These are phyloP conservation scores for Panicum hallii DNA, from an alignment of 202 grass and related monocot species.

Conservation along the genomic window DNA sequence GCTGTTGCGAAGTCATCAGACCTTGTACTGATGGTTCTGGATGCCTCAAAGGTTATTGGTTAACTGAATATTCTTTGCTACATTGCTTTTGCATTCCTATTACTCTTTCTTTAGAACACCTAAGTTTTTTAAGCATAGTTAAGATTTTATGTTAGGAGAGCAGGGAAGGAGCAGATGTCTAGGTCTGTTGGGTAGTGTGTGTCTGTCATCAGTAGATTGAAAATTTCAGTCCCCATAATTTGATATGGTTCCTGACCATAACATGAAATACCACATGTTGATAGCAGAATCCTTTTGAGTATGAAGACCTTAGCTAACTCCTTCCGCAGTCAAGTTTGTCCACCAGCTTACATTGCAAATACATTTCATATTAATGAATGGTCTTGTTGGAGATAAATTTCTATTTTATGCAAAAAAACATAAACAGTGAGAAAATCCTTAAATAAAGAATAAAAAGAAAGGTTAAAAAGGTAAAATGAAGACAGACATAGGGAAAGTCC, in stretches of 20 bases:
- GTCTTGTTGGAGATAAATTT: slow-evolving; percentile 3
- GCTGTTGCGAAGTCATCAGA: slow-evolving; percentile 99
- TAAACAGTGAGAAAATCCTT: background rate
- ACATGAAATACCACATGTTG: slow-evolving; percentile 15
- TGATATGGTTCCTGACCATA: slow-evolving; percentile 18
- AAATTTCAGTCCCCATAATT: background rate
- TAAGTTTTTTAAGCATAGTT: slow-evolving; percentile 3
- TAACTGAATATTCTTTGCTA: slow-evolving; percentile 32
- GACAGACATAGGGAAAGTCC: background rate
- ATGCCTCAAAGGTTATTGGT: slow-evolving; percentile 89
- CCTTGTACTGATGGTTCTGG: slow-evolving; percentile 98
- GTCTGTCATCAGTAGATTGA: background rate
- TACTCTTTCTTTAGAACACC: slow-evolving; percentile 28
- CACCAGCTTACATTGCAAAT: background rate
- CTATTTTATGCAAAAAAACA: slow-evolving; percentile 1
- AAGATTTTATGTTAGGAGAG: slow-evolving; percentile 20
- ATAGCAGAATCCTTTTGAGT: slow-evolving; percentile 25
- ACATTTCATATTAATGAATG: background rate
- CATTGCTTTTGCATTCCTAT: slow-evolving; percentile 25
- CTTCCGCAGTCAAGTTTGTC: background rate
- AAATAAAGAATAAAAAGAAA: background rate
- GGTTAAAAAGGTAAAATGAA: background rate
- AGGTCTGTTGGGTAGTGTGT: background rate
- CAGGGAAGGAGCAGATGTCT: background rate
- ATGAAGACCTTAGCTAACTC: slow-evolving; percentile 18